These are phyloP conservation scores for Castanopsis chinensis DNA, from an alignment of 306 rosid genomes.

Conservation along the genomic window DNA sequence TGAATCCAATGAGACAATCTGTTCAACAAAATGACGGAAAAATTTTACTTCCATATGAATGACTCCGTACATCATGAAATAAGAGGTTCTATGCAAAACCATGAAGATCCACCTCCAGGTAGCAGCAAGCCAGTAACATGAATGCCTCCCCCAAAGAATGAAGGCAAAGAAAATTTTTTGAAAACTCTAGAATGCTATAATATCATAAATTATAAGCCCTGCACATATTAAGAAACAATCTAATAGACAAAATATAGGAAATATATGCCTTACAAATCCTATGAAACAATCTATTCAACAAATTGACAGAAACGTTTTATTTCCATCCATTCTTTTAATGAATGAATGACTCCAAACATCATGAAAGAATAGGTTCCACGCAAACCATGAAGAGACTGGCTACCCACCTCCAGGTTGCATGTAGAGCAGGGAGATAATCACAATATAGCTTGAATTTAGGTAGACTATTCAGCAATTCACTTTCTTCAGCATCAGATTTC, in stretches of 20 bases:
- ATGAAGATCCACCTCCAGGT: conserved; percentile 14
- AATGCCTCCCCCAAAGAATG: conserved; percentile 63
- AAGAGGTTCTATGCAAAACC: neutral
- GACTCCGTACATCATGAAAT: neutral
- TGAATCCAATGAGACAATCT: neutral
- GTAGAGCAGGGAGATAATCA: conserved; percentile 41
- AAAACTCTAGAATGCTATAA: neutral
- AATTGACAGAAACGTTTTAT: neutral
- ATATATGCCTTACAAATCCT: neutral
- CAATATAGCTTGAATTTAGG: conserved; percentile 11
- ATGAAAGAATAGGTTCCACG: neutral
- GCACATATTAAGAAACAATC: neutral
- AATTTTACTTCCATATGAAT: neutral
- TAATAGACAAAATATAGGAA: neutral
- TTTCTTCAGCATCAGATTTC: conserved; percentile 25
- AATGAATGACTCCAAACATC: neutral
- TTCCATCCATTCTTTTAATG: neutral
- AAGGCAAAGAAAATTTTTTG: conserved; percentile 4
- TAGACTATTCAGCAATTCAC: conserved; percentile 15
- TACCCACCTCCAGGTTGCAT: conserved; percentile 63
- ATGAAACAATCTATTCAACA: neutral
- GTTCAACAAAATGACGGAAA: neutral
- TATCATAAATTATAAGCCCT: conserved; percentile 3
- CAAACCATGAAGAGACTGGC: conserved; percentile 24
- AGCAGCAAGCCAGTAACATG: conserved; percentile 18